These are phyloP conservation scores for Knoxdaviesia capensis DNA, from an alignment of 2,329 filamentous ascomycete genomes.

Conservation along the genomic window DNA sequence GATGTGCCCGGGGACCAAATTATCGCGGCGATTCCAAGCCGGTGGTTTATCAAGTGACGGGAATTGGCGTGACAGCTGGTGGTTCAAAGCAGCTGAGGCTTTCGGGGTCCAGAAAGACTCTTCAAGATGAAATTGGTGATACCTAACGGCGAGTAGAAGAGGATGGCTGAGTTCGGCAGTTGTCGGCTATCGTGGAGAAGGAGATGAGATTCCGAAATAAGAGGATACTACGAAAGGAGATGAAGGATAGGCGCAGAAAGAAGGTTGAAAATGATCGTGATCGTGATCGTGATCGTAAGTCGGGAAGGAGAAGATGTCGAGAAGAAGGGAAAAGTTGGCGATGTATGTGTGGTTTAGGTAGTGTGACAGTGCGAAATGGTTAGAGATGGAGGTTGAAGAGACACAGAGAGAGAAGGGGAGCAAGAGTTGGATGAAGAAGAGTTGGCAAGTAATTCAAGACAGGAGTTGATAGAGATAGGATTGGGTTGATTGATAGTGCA, in stretches of 20 bases:
- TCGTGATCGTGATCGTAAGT: not conserved
- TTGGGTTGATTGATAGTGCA: too few species aligned
- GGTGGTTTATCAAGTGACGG: not conserved
- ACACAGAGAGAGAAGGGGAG: too few species aligned
- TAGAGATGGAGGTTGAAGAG: too few species aligned
- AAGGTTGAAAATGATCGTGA: not conserved
- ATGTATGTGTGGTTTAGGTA: too few species aligned
- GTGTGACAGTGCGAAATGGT: too few species aligned
- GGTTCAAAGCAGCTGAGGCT: not conserved
- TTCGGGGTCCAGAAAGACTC: too few species aligned
- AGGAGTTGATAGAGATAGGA: too few species aligned
- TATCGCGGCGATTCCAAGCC: not conserved
- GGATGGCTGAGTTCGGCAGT: not conserved
- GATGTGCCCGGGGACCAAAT: not conserved
- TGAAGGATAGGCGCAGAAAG: not conserved
- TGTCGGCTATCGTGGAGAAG: not conserved
- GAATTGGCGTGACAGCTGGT: not conserved
- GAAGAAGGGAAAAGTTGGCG: too few species aligned
- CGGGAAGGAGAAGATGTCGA: too few species aligned
- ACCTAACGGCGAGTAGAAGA: not conserved
- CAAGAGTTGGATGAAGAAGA: too few species aligned
- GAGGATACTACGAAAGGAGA: not conserved
- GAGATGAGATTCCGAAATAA: not conserved
- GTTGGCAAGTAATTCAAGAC: too few species aligned
- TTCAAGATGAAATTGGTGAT: too few species aligned